phyloP scores from a whole-genome alignment of 2,329 filamentous ascomycete species.

The Cladophialophora yegresii region DNA sequence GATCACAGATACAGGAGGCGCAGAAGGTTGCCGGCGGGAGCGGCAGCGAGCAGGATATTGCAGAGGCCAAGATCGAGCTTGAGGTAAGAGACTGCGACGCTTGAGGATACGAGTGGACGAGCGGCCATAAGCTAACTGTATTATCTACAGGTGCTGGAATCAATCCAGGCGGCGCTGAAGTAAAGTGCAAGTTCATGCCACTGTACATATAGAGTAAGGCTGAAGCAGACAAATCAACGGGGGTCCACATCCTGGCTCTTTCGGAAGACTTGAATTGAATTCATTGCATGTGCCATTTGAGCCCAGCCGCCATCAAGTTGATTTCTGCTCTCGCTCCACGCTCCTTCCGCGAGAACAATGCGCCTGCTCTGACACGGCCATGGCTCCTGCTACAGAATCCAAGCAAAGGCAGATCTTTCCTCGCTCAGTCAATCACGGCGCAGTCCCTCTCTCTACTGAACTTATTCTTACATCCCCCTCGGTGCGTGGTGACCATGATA shows the following conservation, averaged over 20 bases:
- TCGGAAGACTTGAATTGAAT: background rate
- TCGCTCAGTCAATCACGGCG: background rate
- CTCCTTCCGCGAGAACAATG: background rate
- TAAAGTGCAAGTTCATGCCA: conserved; percentile 41
- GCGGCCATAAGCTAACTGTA: conserved; percentile 10
- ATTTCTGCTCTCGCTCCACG: background rate
- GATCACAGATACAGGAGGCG: conserved; percentile 86
- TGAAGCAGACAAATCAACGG: conserved; percentile 11
- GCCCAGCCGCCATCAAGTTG: background rate
- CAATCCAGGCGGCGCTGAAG: conserved; percentile 53
- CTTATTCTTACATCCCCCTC: conserved; percentile 1
- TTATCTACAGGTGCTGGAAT: conserved; percentile 51
- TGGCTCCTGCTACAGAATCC: conserved; percentile 2
- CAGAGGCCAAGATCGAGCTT: conserved; percentile 98
- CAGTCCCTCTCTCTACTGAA: background rate
- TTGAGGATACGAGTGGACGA: conserved; percentile 9
- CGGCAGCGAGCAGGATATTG: conserved; percentile 95
- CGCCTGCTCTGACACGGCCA: background rate
- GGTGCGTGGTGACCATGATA: conserved; percentile 14
- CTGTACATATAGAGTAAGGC: conserved; percentile 43
- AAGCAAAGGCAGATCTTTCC: conserved; percentile 12
- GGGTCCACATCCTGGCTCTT: background rate
- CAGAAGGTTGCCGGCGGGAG: conserved; percentile 89
- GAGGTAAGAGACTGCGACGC: conserved; percentile 66
- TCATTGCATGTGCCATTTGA: conserved; percentile 1